phyloP scores from a whole-genome alignment of 345 rosid species.

The Odontarrhena argentea region DNA sequence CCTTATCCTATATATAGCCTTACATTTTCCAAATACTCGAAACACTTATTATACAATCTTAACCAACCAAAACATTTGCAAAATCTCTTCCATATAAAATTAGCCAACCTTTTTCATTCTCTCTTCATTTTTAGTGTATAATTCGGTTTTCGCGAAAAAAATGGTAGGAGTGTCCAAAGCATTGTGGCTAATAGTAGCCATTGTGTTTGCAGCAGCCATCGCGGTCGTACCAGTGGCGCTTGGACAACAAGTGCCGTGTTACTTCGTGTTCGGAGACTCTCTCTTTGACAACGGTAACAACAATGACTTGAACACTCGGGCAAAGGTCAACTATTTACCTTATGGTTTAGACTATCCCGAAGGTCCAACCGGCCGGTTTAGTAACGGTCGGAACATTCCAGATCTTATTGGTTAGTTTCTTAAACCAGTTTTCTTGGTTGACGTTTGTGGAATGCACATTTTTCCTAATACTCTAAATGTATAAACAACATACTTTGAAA shows the following conservation, averaged over 20 bases:
- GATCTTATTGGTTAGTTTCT: slow-evolving; percentile 55
- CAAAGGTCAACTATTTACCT: slow-evolving; percentile 59
- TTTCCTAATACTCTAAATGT: too few relatives aligned
- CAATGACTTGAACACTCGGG: slow-evolving; percentile 48
- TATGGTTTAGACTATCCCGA: slow-evolving; percentile 59
- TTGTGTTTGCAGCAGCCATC: slow-evolving; percentile 3
- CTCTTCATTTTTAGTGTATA: slow-evolving; percentile 4
- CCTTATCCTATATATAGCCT: slow-evolving; percentile 28
- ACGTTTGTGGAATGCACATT: not conserved
- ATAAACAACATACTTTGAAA: too few relatives aligned
- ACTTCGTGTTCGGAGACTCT: slow-evolving; percentile 72
- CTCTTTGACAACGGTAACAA: slow-evolving; percentile 66
- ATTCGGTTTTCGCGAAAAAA: slow-evolving; percentile 14
- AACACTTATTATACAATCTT: slow-evolving; percentile 9
- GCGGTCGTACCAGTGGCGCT: slow-evolving; percentile 6
- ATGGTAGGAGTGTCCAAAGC: slow-evolving; percentile 27
- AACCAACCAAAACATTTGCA: not conserved
- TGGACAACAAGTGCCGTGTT: slow-evolving; percentile 50
- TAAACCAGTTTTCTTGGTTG: not conserved
- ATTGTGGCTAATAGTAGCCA: slow-evolving; percentile 31
- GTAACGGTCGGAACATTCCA: slow-evolving; percentile 53
- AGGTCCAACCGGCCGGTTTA: slow-evolving; percentile 70
- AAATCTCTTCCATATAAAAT: not conserved
- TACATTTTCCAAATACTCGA: not conserved
- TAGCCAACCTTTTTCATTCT: slow-evolving; percentile 15